These are phyloP conservation scores for Neurospora tetrasperma DNA, from an alignment of 495 filamentous ascomycete species.

Conservation along the genomic window DNA sequence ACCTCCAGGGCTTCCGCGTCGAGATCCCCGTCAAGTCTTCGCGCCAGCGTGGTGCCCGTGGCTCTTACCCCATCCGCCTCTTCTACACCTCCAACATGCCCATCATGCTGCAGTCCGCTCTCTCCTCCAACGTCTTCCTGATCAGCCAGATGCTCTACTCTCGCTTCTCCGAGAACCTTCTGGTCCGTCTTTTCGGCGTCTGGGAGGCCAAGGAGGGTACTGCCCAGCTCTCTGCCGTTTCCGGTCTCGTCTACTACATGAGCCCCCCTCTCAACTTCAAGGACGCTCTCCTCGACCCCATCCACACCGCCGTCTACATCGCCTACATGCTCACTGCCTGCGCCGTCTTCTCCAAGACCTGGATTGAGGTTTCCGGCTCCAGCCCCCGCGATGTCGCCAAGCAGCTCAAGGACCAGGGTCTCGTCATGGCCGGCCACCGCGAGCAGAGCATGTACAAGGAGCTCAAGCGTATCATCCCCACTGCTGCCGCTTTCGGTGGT, in stretches of 20 bases:
- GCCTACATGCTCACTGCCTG: slow-evolving; percentile 95
- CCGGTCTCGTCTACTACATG: slow-evolving; percentile 98
- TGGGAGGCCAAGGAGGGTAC: slow-evolving; percentile 98
- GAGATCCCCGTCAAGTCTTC: slow-evolving; percentile 99
- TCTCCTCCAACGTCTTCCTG: slow-evolving; percentile 98
- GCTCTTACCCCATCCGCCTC: slow-evolving; percentile 66
- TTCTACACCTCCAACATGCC: slow-evolving; percentile 95
- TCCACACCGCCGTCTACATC: slow-evolving; percentile 94
- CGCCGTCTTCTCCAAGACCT: slow-evolving; percentile 98
- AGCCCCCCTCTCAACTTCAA: slow-evolving; percentile 95
- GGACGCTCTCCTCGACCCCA: slow-evolving; percentile 88
- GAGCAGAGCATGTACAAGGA: slow-evolving; percentile 99
- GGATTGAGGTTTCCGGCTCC: slow-evolving; percentile 98
- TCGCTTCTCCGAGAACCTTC: slow-evolving; percentile 94
- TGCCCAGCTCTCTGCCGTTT: slow-evolving; percentile 84
- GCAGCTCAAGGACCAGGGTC: slow-evolving; percentile 98
- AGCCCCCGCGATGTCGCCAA: slow-evolving; percentile 97
- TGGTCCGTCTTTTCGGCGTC: slow-evolving; percentile 91
- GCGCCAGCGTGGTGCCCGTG: slow-evolving; percentile 96
- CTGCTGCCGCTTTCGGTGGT: slow-evolving; percentile 95
- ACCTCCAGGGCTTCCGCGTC: slow-evolving; percentile 99
- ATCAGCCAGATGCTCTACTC: slow-evolving; percentile 99
- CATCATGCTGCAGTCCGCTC: slow-evolving; percentile 97
- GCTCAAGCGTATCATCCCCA: slow-evolving; percentile 97
- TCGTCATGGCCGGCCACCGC: slow-evolving; percentile 98